Percentiles rank a stretch among this genome's conserved stretches.
phyloP scores from a whole-genome alignment of 495 filamentous ascomycete genomes.

The Penicillium subrubescens region DNA sequence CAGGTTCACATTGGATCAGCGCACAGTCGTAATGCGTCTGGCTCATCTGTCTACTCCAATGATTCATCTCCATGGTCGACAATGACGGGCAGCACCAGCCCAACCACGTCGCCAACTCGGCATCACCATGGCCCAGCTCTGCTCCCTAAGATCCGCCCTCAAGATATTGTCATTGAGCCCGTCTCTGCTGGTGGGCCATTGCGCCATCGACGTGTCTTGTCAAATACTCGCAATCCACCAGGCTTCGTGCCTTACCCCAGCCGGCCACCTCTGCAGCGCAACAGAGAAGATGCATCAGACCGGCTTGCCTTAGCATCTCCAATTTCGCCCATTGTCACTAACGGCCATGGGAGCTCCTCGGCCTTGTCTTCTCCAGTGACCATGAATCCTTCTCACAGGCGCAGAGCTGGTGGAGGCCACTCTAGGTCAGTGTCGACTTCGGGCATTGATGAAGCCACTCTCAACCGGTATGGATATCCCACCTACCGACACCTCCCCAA shows the following conservation, averaged over 20 bases:
- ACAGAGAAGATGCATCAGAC: conserved; percentile 65
- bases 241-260: conserved; percentile 46
- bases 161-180: conserved; percentile 75
- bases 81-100: conserved; percentile 72
- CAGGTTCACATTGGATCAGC: conserved; percentile 33
- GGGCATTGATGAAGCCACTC: conserved; percentile 64
- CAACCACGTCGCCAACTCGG: conserved; percentile 69
- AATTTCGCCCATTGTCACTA: conserved; percentile 46
- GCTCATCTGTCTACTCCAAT: conserved; percentile 57
- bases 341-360: conserved; percentile 37
- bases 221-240: conserved; percentile 55
- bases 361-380: conserved; percentile 64
- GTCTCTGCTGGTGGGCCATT: conserved; percentile 42
- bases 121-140: conserved; percentile 76
- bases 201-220: conserved; percentile 57
- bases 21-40: conserved; percentile 49
- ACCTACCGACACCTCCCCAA: conserved; percentile 77
- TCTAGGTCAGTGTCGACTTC: conserved; percentile 67
- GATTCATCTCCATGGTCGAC: conserved; percentile 81
- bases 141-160: conserved; percentile 82
- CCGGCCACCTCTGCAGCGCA: conserved; percentile 53
- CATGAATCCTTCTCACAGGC: conserved; percentile 50
- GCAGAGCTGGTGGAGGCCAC: conserved; percentile 48
- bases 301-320: conserved; percentile 57
- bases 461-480: conserved; percentile 75